Conservation (phyloP, 805 yeast species). For the Metschnikowia orientalis region DNA sequence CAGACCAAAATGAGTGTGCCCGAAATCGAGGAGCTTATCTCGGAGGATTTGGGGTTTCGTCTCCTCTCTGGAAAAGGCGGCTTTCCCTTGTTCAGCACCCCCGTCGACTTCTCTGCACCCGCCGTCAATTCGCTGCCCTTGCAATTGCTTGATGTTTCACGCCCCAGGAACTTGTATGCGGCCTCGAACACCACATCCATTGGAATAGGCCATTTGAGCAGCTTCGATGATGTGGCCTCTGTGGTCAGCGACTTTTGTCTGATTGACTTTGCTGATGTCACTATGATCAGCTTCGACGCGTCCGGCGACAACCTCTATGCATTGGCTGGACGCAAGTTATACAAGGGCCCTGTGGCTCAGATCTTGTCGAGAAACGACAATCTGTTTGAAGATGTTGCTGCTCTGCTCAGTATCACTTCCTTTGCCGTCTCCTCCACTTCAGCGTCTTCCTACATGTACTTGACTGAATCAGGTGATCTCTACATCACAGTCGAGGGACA, state of each 20-base stretch:
- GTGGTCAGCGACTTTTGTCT: slow-evolving; percentile 6
- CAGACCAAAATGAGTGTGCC: slow-evolving; percentile 8
- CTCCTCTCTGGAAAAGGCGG: slow-evolving; percentile 35
- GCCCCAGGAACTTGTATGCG: slow-evolving; percentile 27
- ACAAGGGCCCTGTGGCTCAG: slow-evolving; percentile 13
- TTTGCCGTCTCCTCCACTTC: slow-evolving; percentile 20
- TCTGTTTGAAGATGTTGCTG: neutral
- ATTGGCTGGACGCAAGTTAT: slow-evolving; percentile 19
- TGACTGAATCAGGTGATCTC: slow-evolving; percentile 15
- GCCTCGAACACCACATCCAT: slow-evolving; percentile 35
- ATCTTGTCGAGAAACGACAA: slow-evolving; percentile 3
- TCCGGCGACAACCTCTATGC: slow-evolving; percentile 23
- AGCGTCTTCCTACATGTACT: slow-evolving; percentile 14
- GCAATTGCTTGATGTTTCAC: slow-evolving; percentile 36
- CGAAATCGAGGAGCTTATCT: slow-evolving; percentile 17
- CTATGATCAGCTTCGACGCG: slow-evolving; percentile 17
- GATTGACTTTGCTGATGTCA: slow-evolving; percentile 15
- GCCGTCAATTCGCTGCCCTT: slow-evolving; percentile 10
- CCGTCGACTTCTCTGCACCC: slow-evolving; percentile 27
- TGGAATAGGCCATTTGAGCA: slow-evolving; percentile 31
- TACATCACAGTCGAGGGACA: slow-evolving; percentile 11
- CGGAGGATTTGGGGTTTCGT: slow-evolving; percentile 46
- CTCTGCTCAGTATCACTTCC: slow-evolving; percentile 11
- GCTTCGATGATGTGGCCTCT: slow-evolving; percentile 23
- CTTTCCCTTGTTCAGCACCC: slow-evolving; percentile 16